Evolutionary conservation across 345 rosid species (phyloP).

Genomic region (Moringa oleifera): DNA sequence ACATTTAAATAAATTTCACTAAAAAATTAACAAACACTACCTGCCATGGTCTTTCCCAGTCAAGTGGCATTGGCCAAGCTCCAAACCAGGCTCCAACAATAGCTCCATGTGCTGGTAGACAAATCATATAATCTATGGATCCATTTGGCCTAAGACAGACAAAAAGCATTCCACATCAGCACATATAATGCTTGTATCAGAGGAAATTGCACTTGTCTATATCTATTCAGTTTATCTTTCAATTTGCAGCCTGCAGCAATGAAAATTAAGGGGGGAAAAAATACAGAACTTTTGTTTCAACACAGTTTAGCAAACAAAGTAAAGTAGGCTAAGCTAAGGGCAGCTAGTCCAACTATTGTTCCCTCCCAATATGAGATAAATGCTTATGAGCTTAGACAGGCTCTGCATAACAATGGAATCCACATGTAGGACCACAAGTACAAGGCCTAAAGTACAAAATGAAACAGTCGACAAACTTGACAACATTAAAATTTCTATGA

Average conservation of each 20-base stretch:
- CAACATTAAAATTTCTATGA: too few species aligned
- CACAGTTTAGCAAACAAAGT: neutral
- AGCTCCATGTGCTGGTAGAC: conserved; percentile 77
- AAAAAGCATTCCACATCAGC: conserved; percentile 13
- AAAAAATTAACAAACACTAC: conserved; percentile 24
- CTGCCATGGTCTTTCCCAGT: conserved; percentile 99
- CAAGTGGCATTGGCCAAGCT: conserved; percentile 99
- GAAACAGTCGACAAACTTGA: too few species aligned
- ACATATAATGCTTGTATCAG: neutral
- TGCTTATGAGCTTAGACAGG: neutral
- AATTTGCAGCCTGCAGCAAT: neutral
- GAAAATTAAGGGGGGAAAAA: neutral
- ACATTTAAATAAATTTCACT: neutral
- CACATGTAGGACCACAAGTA: too few species aligned
- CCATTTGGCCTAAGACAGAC: conserved; percentile 41
- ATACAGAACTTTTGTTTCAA: neutral
- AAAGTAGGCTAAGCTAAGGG: neutral
- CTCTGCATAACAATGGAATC: too few species aligned
- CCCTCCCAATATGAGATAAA: too few species aligned
- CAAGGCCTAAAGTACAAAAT: too few species aligned
- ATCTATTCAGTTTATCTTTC: neutral
- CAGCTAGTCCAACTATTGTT: too few species aligned
- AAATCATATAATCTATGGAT: conserved; percentile 57
- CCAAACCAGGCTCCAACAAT: conserved; percentile 92
- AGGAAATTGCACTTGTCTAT: neutral